Base-by-base conservation (phyloP, 1,284 basidiomycete species). In the Acaromyces ingoldii region DNA sequence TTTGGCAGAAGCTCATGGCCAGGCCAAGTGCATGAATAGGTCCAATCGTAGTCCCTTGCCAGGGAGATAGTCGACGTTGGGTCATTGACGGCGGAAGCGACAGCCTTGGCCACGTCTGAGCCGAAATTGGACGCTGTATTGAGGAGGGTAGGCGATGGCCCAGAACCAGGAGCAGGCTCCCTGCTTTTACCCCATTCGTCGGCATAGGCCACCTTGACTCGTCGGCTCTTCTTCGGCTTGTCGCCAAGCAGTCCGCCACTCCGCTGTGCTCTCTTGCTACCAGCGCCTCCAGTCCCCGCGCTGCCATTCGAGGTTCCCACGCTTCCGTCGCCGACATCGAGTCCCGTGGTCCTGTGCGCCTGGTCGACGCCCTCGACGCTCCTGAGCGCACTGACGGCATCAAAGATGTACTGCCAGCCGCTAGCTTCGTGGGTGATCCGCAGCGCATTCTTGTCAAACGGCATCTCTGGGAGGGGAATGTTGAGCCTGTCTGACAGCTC, bases 391-490 rank as follows among this genome's bases (percentile, higher is more conserved):
- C 83, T 80, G 19, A 83, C 77, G 0, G 88, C 81, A 33, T 83
- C 81, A 70, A 95, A 92, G 1, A 77, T 68, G 57, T 89, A 84
- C 38, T 76, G 78, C 80, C 86, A 86, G 2, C 82, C 82, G 19
- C 83, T 84, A 1, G 81, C 76, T 6, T 70, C 76, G 63, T 81
- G 78, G 1, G 55, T 55, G 11, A 97, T 78, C 6, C 80, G 78
- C 1, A 99, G 80, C 17, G 77, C 77, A 76, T 97, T 98, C 74
- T 83, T 84, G 4, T 91, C 91, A 70, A 97, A 98, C 0, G 88
- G 91, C 90, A 98, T 98, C 75, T 99, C 93, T 2, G 95, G 95
- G 0, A 93, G 77, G 0, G 92, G 88, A 26, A 98, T 82, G 3
- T 81, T 81, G 65, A 95, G 84, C 46, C 82, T 81, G 60, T 88